Base-by-base conservation (phyloP, 257 asterid species). In the Nicotiana benthamiana region DNA sequence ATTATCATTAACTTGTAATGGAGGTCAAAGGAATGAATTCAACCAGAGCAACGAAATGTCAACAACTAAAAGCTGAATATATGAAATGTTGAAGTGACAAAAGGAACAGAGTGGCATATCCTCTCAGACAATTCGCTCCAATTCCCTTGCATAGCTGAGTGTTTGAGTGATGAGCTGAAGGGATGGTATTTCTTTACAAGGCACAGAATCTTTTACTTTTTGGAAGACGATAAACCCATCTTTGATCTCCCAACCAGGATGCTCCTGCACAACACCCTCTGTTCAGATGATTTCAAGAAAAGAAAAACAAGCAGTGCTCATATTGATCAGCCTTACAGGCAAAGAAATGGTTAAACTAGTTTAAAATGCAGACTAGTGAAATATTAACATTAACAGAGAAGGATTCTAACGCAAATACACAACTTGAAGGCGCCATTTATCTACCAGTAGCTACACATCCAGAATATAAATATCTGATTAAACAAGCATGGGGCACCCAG, bases 151-250 rank as follows among this genome's bases (percentile, higher is more conserved):
- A 12, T 93, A 95, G 78, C 98, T 88, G 81, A 95, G 97, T 17
- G 98, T 95, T 86, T 95, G 98, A 85, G 92, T 95, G 87, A 95
- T 95, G 80, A 95, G 90, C 86, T 93, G 98, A 88, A 93, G 83
- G 16, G 98, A 95, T 0, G 98, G 98, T 22, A 95, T 95, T 94
- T 95, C 98, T 92, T 91, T 95, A 91, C 96, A 94, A 26, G 97
- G 92, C 0, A 85, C 81, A 17, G 94, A 87, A 78, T 93, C 98
- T 83, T 93, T 93, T 0, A 95, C 95, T 81, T 84, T 85, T 80
- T 92, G 97, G 89, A 95, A 93, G 48, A 85, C 83, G 75, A 95
- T 91, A 51, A 77, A 78, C 9, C 92, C 97, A 4, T 85, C 83
- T 79, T 90, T 86, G 28, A 95, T 86, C 89, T 93, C 98, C 98